phyloP scores from a whole-genome alignment of 2,329 filamentous ascomycete species.

The Aspergillus spinulosporus region DNA sequence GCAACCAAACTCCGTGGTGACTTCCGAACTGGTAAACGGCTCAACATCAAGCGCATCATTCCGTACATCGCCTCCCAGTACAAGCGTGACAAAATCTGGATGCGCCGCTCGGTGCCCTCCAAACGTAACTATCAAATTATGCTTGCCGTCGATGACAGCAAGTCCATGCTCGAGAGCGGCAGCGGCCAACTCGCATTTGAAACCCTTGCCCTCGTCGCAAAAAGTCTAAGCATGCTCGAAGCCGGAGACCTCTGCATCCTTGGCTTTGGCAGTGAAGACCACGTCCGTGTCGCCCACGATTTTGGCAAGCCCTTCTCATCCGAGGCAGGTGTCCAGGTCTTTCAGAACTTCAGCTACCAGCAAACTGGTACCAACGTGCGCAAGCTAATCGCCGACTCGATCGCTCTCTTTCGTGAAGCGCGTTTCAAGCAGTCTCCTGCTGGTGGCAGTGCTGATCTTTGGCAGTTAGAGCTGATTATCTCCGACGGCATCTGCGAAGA shows the following conservation, averaged over 20 bases:
- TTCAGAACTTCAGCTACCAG: constrained; percentile 80
- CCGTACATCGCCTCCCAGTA: constrained; percentile 98
- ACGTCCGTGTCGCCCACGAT: constrained; percentile 80
- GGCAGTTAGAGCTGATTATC: constrained; percentile 92
- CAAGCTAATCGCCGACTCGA: constrained; percentile 72
- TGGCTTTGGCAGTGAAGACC: constrained; percentile 72
- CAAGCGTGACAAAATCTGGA: constrained; percentile 99
- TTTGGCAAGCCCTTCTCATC: constrained; percentile 79
- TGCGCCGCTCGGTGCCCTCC: constrained; percentile 85
- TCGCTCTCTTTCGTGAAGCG: constrained; percentile 78
- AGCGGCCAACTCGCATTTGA: constrained; percentile 84
- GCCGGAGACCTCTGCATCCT: constrained; percentile 90
- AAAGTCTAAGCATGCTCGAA: constrained; percentile 87
- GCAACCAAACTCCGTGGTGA: constrained; percentile 95
- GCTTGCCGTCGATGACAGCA: constrained; percentile 93
- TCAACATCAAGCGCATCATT: constrained; percentile 99
- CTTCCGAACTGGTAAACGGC: constrained; percentile 94
- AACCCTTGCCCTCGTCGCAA: constrained; percentile 86
- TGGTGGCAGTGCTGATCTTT: constrained; percentile 69
- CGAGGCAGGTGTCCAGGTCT: constrained; percentile 77
- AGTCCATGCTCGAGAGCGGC: constrained; percentile 85
- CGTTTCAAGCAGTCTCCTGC: constrained; percentile 58
- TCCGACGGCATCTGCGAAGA: constrained; percentile 92
- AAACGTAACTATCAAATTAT: constrained; percentile 97
- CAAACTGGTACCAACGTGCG: constrained; percentile 85